Conservation (phyloP, 192 early-diverging fungal genomes). For the Spinellus fusiger region DNA sequence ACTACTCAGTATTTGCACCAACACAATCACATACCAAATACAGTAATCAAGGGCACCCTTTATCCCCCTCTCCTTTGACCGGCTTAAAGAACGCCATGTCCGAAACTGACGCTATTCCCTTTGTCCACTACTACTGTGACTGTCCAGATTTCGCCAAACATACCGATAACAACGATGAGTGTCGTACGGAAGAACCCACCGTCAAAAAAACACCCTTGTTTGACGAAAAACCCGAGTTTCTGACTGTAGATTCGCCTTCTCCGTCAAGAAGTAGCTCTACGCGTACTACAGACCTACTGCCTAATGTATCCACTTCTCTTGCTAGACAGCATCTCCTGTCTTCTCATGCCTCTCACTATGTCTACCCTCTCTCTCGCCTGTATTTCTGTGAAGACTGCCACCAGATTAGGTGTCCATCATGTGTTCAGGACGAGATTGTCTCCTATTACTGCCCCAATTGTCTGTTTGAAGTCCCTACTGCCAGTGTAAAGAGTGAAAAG, state of each 20-base stretch:
- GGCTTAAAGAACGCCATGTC: neutral
- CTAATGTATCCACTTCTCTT: slow-evolving; percentile 1
- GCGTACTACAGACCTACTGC: neutral
- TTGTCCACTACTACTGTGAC: slow-evolving; percentile 24
- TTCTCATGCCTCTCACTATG: slow-evolving; percentile 20
- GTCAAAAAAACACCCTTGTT: neutral
- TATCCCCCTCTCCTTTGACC: neutral
- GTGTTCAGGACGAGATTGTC: slow-evolving; percentile 78
- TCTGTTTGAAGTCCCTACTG: slow-evolving; percentile 92
- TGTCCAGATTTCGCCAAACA: slow-evolving; percentile 11
- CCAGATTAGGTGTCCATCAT: slow-evolving; percentile 72
- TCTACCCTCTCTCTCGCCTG: slow-evolving; percentile 56
- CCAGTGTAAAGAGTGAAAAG: slow-evolving; percentile 92
- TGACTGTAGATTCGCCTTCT: neutral
- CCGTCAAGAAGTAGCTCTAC: neutral
- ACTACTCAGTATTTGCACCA: neutral
- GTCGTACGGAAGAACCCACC: neutral
- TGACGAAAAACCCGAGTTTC: neutral
- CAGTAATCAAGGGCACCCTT: neutral
- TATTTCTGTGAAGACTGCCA: slow-evolving; percentile 91
- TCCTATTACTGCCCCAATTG: slow-evolving; percentile 96
- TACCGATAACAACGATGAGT: neutral
- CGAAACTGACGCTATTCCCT: slow-evolving; percentile 10
- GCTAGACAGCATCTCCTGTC: slow-evolving; percentile 19
- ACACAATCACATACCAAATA: neutral